Evolutionary conservation across 768 basidiomycete genomes (phyloP), one percentile per base, ranked within the genome.

Genomic region (Suillus subluteus): DNA sequence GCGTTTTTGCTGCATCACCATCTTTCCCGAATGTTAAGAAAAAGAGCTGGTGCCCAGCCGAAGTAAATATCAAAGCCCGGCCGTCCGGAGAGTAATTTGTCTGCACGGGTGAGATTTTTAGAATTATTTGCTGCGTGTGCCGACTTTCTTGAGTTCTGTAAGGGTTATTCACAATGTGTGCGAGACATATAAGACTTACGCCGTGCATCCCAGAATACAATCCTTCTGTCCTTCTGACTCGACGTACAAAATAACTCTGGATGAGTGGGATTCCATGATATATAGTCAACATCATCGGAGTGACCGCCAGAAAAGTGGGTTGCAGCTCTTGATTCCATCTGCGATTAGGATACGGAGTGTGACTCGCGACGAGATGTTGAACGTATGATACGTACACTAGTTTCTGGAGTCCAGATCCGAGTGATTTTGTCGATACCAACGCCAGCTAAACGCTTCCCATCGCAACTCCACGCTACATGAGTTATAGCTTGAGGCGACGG

Each of bases 251-350:
- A 92, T 18, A 93, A 78, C 46, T 94, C 92, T 5, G 92, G 91
- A 70, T 94, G 92, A 3, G 89, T 91, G 1, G 92, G 92, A 74
- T 92, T 92, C 92, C 92, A 95, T 9, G 91, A 87, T 50, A 94
- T 79, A 67, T 92, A 88, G 71, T 94, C 92, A n/a, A 91, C 89
- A 55, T 92, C 91, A 64, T 92, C 91, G 2, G 84, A 82, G 68
- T 94, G 92, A 8, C 87, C 91, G 26, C 91, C 91, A 1, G 88
- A 84, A 65, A 87, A 92, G 18, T 84, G 79, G 2, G 84, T 79
- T 18, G 92, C 89, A 18, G 88, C 83, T 69, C 92, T 84, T 30
- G 84, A 77, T 55, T 94, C 92, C 82, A 92, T 87, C 91, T 94
- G 70, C 15, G 6, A n/a, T 50, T 1, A 0, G 16, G 4, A 16